Conservation (phyloP, 495 filamentous ascomycete genomes). For the Glutinoglossum americanum region DNA sequence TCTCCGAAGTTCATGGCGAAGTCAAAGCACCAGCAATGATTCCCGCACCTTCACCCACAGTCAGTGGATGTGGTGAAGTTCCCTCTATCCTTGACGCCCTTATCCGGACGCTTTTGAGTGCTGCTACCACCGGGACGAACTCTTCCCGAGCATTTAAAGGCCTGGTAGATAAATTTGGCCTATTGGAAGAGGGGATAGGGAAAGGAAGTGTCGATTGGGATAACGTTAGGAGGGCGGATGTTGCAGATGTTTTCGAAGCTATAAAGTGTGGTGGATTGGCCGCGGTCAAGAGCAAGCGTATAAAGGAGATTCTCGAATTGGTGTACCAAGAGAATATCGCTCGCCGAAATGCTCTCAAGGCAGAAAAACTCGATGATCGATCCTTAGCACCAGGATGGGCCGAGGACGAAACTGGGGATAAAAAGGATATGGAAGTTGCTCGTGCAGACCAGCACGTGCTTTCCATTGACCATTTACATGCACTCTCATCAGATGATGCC, state of each 20-base stretch:
- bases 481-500: constrained; percentile 40
- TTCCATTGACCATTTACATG: constrained; percentile 60
- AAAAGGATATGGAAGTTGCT: constrained; percentile 29
- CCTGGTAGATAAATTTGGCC: constrained; percentile 47
- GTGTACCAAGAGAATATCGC: constrained; percentile 48
- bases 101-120: constrained; percentile 60
- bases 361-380: constrained; percentile 6
- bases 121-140: constrained; percentile 45
- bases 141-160: constrained; percentile 49
- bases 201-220: constrained; percentile 79
- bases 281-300: constrained; percentile 47
- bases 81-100: constrained; percentile 80
- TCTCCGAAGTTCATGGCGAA: constrained; percentile 44
- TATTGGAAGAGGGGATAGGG: constrained; percentile 34
- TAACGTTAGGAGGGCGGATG: constrained; percentile 40
- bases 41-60: constrained; percentile 52
- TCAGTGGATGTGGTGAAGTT: constrained; percentile 84
- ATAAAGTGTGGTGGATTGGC: constrained; percentile 56
- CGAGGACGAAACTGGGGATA: constrained; percentile 16
- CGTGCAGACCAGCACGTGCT: constrained; percentile 34
- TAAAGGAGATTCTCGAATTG: constrained; percentile 64
- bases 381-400: constrained; percentile 13
- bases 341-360: constrained; percentile 19
- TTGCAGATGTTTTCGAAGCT: constrained; percentile 43
- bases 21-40: constrained; percentile 42